Conservation (phyloP, 2,329 filamentous ascomycete genomes). For the Dryadomyces quercivorus region DNA sequence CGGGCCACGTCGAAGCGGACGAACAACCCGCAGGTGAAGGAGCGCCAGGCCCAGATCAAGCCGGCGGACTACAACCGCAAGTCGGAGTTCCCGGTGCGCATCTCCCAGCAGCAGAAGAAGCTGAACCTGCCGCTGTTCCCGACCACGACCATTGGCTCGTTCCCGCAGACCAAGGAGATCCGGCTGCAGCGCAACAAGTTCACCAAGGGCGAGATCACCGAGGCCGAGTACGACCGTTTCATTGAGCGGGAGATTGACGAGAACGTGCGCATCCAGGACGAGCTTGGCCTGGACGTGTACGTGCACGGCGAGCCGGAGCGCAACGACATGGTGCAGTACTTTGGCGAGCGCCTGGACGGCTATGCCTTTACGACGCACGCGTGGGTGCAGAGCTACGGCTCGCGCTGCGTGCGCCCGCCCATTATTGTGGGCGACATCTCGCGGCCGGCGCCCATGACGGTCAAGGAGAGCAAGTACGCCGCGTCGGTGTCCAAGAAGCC, state of each 20-base stretch:
- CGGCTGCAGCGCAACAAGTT: slow-evolving; percentile 94
- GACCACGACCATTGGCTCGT: slow-evolving; percentile 97
- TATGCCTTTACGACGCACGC: slow-evolving; percentile 99
- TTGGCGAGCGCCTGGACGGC: slow-evolving; percentile 90
- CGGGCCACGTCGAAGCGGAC: slow-evolving; percentile 87
- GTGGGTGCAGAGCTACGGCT: slow-evolving; percentile 96
- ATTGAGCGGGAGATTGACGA: slow-evolving; percentile 98
- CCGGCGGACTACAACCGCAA: slow-evolving; percentile 82
- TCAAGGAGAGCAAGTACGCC: slow-evolving; percentile 99
- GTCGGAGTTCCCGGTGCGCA: slow-evolving; percentile 75
- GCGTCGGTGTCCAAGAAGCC: slow-evolving; percentile 93
- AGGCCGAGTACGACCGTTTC: slow-evolving; percentile 92
- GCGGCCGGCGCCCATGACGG: slow-evolving; percentile 92
- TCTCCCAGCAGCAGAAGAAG: slow-evolving; percentile 78
- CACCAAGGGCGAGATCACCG: slow-evolving; percentile 95
- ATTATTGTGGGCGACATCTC: slow-evolving; percentile 99
- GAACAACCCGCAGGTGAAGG: slow-evolving; percentile 96
- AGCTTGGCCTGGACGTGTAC: slow-evolving; percentile 92
- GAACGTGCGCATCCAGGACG: slow-evolving; percentile 92
- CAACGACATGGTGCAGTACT: slow-evolving; percentile 99
- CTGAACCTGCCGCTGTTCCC: slow-evolving; percentile 95
- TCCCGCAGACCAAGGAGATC: slow-evolving; percentile 99
- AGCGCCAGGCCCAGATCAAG: slow-evolving; percentile 81
- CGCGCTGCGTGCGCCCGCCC: slow-evolving; percentile 92
- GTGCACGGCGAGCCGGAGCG: slow-evolving; percentile 99